These are phyloP conservation scores for Aspergillus sclerotioniger DNA, from an alignment of 495 filamentous ascomycete genomes.

Conservation along the genomic window DNA sequence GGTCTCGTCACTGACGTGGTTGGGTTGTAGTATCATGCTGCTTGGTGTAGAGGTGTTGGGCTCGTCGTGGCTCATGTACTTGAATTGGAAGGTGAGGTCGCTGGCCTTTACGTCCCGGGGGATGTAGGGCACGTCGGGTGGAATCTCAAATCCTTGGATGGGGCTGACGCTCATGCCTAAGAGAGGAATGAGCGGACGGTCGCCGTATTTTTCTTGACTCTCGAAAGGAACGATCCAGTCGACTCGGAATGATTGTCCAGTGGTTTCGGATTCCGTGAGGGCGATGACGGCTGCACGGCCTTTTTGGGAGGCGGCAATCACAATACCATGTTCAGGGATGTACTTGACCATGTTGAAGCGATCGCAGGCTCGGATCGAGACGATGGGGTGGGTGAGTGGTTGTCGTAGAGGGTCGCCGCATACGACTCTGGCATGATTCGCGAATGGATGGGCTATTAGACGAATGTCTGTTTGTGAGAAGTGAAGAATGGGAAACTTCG, in stretches of 20 bases:
- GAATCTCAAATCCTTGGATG: constrained; percentile 56
- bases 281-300: constrained; percentile 75
- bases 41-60: not conserved
- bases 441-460: constrained; percentile 49
- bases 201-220: constrained; percentile 41
- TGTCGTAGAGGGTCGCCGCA: constrained; percentile 48
- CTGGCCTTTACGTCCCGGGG: constrained; percentile 24
- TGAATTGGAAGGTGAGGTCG: constrained; percentile 36
- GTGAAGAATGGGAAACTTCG: constrained; percentile 53
- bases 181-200: constrained; percentile 45
- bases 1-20: constrained; percentile 6
- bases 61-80: constrained; percentile 3
- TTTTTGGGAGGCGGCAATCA: constrained; percentile 68
- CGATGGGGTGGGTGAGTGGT: constrained; percentile 32
- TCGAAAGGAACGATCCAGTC: constrained; percentile 57
- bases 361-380: constrained; percentile 47
- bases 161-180: constrained; percentile 59
- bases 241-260: constrained; percentile 47
- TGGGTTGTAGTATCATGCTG: not conserved
- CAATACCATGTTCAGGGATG: constrained; percentile 74
- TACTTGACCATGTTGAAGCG: constrained; percentile 75
- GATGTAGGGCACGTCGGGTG: constrained; percentile 38
- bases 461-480: constrained; percentile 59
- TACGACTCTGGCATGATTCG: constrained; percentile 44
- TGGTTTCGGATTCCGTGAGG: constrained; percentile 52